Evolutionary conservation across 2,329 filamentous ascomycete species (phyloP).

Genomic region (Fusarium sp.): DNA sequence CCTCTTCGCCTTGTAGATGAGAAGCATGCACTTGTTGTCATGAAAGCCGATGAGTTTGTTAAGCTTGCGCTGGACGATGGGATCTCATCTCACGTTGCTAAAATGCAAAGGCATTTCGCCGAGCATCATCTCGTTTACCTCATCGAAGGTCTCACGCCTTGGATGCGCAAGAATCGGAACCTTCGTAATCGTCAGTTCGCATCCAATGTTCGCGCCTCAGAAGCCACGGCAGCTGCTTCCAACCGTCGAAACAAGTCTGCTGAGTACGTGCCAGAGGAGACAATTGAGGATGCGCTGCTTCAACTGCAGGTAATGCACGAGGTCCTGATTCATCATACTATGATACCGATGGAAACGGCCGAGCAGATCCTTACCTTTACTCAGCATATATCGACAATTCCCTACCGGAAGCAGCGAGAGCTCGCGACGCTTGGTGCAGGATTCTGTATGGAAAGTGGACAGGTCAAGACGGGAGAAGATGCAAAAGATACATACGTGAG

Average conservation of each 20-base stretch:
- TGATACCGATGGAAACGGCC: conserved; percentile 71
- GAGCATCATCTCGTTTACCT: conserved; percentile 73
- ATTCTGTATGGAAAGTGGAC: conserved; percentile 85
- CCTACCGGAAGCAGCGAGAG: conserved; percentile 72
- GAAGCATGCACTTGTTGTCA: conserved; percentile 70
- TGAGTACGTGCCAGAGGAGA: conserved; percentile 73
- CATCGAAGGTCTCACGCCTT: conserved; percentile 75
- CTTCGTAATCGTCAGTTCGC: conserved; percentile 76
- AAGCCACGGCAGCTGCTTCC: conserved; percentile 44
- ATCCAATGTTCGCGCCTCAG: conserved; percentile 68
- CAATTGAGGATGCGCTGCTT: conserved; percentile 77
- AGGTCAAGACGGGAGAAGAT: conserved; percentile 77
- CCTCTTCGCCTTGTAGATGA: conserved; percentile 65
- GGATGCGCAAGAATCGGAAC: conserved; percentile 77
- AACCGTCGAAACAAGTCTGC: conserved; percentile 56
- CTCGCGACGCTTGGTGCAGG: conserved; percentile 64
- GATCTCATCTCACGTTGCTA: conserved; percentile 70
- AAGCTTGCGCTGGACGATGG: conserved; percentile 65
- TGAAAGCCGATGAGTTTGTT: conserved; percentile 75
- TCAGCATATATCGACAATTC: conserved; percentile 81
- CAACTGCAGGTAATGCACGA: conserved; percentile 76
- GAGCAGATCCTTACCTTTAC: conserved; percentile 81
- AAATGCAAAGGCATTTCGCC: conserved; percentile 66
- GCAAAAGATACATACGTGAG: conserved; percentile 75
- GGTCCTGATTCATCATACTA: conserved; percentile 78